phyloP scores from a whole-genome alignment of 192 early-diverging fungal genomes.

The Linnemannia zychae region DNA sequence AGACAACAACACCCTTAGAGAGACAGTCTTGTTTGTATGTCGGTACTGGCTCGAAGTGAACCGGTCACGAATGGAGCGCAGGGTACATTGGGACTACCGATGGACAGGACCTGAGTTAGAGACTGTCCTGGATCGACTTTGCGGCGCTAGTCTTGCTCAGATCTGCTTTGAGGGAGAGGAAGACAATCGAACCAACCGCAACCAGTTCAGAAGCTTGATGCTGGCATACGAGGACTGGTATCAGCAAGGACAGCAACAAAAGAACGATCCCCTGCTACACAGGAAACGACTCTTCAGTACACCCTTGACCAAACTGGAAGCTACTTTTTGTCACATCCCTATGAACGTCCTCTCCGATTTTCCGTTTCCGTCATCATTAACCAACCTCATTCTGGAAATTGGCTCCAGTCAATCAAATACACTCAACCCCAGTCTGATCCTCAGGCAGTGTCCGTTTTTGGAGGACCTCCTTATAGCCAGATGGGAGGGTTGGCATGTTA shows the following conservation, averaged over 20 bases:
- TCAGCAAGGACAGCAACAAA: background rate
- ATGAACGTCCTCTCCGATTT: background rate
- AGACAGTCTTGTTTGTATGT: background rate
- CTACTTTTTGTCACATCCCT: background rate
- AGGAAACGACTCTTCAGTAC: background rate
- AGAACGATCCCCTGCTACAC: background rate
- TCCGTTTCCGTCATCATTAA: background rate
- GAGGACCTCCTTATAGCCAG: background rate
- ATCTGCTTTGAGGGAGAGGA: background rate
- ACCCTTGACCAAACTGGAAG: background rate
- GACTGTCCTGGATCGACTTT: background rate
- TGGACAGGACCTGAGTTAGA: background rate
- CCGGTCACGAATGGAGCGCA: background rate
- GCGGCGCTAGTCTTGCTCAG: background rate
- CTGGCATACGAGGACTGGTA: background rate
- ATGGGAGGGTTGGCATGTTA: conserved; percentile 1
- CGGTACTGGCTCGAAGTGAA: background rate
- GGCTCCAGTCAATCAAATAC: background rate
- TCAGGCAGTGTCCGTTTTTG: background rate
- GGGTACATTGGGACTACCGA: conserved; percentile 2
- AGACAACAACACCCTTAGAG: background rate
- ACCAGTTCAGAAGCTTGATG: background rate
- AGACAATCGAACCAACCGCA: background rate
- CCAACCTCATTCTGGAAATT: background rate
- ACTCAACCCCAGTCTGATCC: background rate